These are phyloP conservation scores for Phylloporus rhodoxanthus DNA, from an alignment of 768 basidiomycete species.

Conservation along the genomic window DNA sequence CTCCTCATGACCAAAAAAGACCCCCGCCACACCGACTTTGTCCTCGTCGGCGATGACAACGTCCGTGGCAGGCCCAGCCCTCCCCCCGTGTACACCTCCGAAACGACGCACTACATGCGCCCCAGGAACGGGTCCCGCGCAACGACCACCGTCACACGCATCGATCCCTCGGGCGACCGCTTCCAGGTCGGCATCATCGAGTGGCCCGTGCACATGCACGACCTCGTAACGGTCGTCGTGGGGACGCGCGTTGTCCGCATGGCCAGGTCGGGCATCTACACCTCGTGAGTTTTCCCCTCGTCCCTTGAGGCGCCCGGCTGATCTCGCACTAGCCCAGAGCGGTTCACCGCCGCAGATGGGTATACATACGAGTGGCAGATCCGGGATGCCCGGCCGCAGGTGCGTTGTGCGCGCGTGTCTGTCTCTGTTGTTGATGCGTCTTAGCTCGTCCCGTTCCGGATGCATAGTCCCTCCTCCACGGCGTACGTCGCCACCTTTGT, in stretches of 20 bases:
- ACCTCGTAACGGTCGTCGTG: constrained; percentile 14
- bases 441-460: constrained; percentile 24
- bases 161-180: constrained; percentile 13
- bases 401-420: background rate
- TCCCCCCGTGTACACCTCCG: constrained; percentile 11
- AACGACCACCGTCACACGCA: constrained; percentile 23
- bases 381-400: constrained; percentile 19
- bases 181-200: constrained; percentile 28
- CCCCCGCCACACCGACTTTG: constrained; percentile 24
- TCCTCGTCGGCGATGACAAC: constrained; percentile 3
- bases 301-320: background rate
- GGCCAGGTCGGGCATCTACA: constrained; percentile 18
- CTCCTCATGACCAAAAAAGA: constrained; percentile 22
- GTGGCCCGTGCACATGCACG: constrained; percentile 16
- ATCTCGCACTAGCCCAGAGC: constrained; percentile 18
- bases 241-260: constrained; percentile 25
- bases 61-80: background rate
- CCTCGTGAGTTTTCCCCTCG: constrained; percentile 11
- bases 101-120: constrained; percentile 8
- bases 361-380: constrained; percentile 28
- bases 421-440: background rate
- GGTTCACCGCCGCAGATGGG: constrained; percentile 20
- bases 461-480: background rate
- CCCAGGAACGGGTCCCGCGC: constrained; percentile 11
- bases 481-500: constrained; percentile 29